Evolutionary conservation across 1,139 yeast species (phyloP).

Genomic region (Sugiyamaella xylanicola): DNA sequence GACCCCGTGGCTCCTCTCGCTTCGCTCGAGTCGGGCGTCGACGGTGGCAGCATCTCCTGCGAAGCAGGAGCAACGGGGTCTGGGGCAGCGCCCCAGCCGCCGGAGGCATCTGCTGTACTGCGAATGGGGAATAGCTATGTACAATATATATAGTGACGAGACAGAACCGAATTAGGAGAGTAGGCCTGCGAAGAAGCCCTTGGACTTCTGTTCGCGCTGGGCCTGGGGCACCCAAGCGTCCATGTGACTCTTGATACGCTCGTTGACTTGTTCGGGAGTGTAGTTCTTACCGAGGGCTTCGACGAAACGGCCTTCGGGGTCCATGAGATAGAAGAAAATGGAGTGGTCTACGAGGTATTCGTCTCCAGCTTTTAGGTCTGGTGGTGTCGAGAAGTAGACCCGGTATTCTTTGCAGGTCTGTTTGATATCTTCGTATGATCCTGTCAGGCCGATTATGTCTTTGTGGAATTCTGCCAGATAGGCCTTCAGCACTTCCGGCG

Average conservation of each 20-base stretch:
- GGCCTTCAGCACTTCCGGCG: slow-evolving; percentile 77
- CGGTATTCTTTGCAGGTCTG: slow-evolving; percentile 82
- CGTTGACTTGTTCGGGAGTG: slow-evolving; percentile 76
- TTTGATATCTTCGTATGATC: slow-evolving; percentile 82
- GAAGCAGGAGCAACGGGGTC: neutral
- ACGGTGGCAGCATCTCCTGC: neutral
- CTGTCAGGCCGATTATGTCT: slow-evolving; percentile 85
- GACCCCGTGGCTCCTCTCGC: neutral
- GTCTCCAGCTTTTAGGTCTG: slow-evolving; percentile 89
- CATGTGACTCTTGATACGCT: slow-evolving; percentile 73
- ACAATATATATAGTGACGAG: neutral
- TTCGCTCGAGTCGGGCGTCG: neutral
- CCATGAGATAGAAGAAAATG: slow-evolving; percentile 93
- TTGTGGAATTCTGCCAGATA: slow-evolving; percentile 88
- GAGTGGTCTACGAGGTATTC: slow-evolving; percentile 97
- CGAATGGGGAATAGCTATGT: no score
- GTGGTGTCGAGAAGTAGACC: slow-evolving; percentile 95
- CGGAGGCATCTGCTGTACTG: neutral
- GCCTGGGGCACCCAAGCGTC: slow-evolving; percentile 68
- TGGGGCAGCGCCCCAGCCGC: neutral
- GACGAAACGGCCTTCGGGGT: slow-evolving; percentile 91
- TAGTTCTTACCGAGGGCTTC: slow-evolving; percentile 94
- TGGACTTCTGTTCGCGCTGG: slow-evolving; percentile 28
- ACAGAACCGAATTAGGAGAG: neutral
- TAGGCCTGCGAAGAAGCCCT: slow-evolving; percentile 23